Evolutionary conservation across 495 filamentous ascomycete species (phyloP), one percentile per base, ranked within the genome.

Genomic region (Aspergillus coremiiformis): DNA sequence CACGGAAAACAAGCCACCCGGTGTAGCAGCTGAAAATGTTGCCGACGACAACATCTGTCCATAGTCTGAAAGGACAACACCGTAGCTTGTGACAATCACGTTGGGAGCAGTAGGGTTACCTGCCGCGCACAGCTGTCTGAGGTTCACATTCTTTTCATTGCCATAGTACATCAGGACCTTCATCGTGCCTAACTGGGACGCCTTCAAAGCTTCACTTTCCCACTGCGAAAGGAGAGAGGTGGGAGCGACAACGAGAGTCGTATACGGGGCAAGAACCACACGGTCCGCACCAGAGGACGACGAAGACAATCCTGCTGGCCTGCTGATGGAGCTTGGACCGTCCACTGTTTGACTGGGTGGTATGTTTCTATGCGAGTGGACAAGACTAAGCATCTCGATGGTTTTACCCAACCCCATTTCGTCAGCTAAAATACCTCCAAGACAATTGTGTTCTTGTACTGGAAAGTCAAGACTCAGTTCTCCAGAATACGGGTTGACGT

Each of bases 401-500:
- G 91, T 96, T 66, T 98, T 96, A 10, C 93, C 92, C 12, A 96
- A 72, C 20, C 84, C 85, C 86, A 86, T 91, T 72, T 90, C 91
- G 64, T 98, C 93, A 24, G 93, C 93, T 44, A 98, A 73, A 43
- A 98, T 87, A 4, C 93, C 93, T 17, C 93, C 93, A 3, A 95
- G 77, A 60, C 94, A 98, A 65, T 92, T 87, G 55, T 97, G 93
- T 54, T 97, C 87, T 64, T 98, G 93, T 1, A 79, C 79, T 11
- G 93, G 93, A 62, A 97, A 98, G 3, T 91, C 79, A 1, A 97
- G 70, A n/a, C 89, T 94, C 35, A 98, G 70, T 56, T 97, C 93
- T 14, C 94, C 93, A 5, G 89, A 95, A 60, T 98, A 98, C 0
- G 90, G 91, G 61, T 97, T 97, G 57, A 96, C 84, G 61, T 96